Percentiles rank a stretch among this genome's conserved stretches.
These are phyloP conservation scores for Aurinia saxatilis DNA, from an alignment of 345 rosid species.

Conservation along the genomic window DNA sequence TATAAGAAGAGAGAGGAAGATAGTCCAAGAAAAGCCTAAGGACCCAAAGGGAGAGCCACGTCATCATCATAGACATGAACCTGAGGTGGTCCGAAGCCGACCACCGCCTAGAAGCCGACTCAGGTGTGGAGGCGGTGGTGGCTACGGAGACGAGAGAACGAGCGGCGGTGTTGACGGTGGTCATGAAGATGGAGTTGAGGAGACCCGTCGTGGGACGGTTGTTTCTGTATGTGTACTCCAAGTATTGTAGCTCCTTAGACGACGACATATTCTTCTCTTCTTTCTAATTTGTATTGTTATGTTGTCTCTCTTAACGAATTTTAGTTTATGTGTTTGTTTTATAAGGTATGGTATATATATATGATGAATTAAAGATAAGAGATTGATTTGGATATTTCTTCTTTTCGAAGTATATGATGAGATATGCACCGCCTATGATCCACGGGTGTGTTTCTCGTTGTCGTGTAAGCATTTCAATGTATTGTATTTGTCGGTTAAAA, in stretches of 20 bases:
- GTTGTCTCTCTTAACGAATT: background rate
- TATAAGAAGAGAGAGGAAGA: constrained; percentile 29
- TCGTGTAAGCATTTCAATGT: constrained; percentile 25
- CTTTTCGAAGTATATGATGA: constrained; percentile 23
- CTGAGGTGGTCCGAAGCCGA: constrained; percentile 53
- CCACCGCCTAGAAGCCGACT: constrained; percentile 39
- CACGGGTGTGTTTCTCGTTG: constrained; percentile 16
- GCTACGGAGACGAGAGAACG: constrained; percentile 54
- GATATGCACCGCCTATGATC: constrained; percentile 28
- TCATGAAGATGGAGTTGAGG: constrained; percentile 52
- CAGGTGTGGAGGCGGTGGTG: constrained; percentile 34
- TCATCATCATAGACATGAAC: constrained; percentile 62
- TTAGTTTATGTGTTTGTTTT: background rate
- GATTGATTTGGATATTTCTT: constrained; percentile 24
- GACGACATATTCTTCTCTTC: constrained; percentile 12
- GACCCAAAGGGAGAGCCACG: constrained; percentile 56
- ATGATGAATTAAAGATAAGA: constrained; percentile 3
- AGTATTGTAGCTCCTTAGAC: constrained; percentile 31
- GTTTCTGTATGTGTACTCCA: constrained; percentile 31
- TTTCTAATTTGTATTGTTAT: background rate
- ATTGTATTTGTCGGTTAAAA: constrained; percentile 12
- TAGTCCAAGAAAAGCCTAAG: constrained; percentile 56
- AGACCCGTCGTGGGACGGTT: constrained; percentile 38
- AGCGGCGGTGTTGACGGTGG: constrained; percentile 56
- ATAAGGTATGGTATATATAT: background rate